These are phyloP conservation scores for Excoecaria cochinchinensis DNA, from an alignment of 345 rosid genomes.

Conservation along the genomic window DNA sequence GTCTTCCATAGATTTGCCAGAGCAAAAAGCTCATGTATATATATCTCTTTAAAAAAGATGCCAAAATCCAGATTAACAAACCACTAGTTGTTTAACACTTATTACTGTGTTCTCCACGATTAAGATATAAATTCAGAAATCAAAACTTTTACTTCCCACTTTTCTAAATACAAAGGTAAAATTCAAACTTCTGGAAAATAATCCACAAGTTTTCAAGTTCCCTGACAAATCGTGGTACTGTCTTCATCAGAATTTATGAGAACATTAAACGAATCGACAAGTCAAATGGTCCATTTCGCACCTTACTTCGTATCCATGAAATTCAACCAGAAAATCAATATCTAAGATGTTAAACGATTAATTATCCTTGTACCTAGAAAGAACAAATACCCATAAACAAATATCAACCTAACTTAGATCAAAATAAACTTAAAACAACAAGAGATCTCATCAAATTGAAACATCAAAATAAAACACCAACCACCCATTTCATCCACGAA, in stretches of 20 bases:
- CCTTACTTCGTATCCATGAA: conserved; percentile 9
- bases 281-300: conserved; percentile 3
- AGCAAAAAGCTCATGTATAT: too few species aligned
- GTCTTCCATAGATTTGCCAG: too few species aligned
- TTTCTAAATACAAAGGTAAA: neutral
- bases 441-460: neutral
- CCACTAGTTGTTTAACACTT: too few species aligned
- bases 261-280: neutral
- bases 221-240: neutral
- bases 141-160: too few species aligned
- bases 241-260: conserved; percentile 2
- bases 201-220: too few species aligned
- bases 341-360: neutral
- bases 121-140: too few species aligned
- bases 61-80: too few species aligned
- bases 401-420: neutral
- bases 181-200: neutral
- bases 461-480: conserved; percentile 8
- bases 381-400: conserved; percentile 5
- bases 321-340: conserved; percentile 14
- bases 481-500: conserved; percentile 7
- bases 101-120: too few species aligned
- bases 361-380: neutral
- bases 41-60: too few species aligned
- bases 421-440: neutral